A percentile compares a stretch with the other conserved stretches of the same genome.
Conservation (phyloP, 768 basidiomycete genomes). For the Lactarius hatsudake region DNA sequence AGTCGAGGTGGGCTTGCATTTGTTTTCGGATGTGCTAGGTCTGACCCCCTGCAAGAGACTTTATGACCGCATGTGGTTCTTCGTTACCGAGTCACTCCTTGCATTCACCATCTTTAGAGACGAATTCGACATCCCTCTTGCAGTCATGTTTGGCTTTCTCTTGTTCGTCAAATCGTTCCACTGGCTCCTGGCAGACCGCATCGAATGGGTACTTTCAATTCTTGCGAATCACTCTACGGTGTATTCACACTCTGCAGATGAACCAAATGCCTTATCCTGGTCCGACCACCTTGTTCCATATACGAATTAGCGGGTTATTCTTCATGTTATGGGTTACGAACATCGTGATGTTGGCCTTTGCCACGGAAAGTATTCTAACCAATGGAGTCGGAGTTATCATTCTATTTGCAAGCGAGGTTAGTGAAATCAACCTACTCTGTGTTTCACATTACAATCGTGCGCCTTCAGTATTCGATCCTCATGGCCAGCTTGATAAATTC, state of each 20-base stretch:
- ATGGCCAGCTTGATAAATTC: conserved; percentile 77
- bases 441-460: conserved; percentile 21
- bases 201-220: conserved; percentile 80
- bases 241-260: conserved; percentile 59
- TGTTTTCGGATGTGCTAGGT: not conserved
- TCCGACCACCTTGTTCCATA: conserved; percentile 77
- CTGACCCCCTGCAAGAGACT: conserved; percentile 62
- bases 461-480: conserved; percentile 77
- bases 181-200: conserved; percentile 92
- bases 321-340: conserved; percentile 73
- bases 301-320: conserved; percentile 76
- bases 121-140: conserved; percentile 90
- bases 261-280: conserved; percentile 92
- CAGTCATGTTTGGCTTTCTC: conserved; percentile 90
- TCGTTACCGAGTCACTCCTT: conserved; percentile 92
- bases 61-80: conserved; percentile 96
- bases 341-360: conserved; percentile 70
- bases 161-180: conserved; percentile 97
- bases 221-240: not conserved
- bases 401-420: conserved; percentile 90
- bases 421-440: conserved; percentile 30
- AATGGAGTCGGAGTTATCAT: conserved; percentile 89
- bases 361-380: conserved; percentile 74
- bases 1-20: conserved; percentile 65
- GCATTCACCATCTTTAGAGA: conserved; percentile 98